Evolutionary conservation across 192 early-diverging fungal genomes (phyloP), one percentile per base, ranked within the genome.

Genomic region (Coemansia sp.): DNA sequence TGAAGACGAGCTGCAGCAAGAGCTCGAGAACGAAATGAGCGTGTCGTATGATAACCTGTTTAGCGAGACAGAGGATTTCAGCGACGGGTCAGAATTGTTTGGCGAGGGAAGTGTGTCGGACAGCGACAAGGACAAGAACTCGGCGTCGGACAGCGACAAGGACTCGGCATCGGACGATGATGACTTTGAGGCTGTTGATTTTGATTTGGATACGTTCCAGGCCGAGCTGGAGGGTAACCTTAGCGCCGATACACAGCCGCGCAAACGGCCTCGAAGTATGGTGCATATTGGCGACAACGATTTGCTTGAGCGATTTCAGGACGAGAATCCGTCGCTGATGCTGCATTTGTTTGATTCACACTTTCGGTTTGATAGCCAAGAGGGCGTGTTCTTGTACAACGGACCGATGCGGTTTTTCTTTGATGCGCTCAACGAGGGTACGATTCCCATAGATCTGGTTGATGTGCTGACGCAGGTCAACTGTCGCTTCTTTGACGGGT

Each of bases 321-420:
- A 81, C 19, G 81, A 78, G 48, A 71, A 74, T 54, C 84, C 88
- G 5, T 91, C 89, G 2, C 74, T 89, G 35, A 71, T 74, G 27
- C 57, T 91, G 37, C 89, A 89, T 57, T 62, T 91, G 52, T 88
- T 88, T 58, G 78, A 86, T 47, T 87, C 87, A 23, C 88, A 91
- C 75, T 91, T 89, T 66, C 87, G 88, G 54, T 91, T 91, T 71
- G 87, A 88, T 38, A 68, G 71, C 32, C 79, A 81, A 49, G 82
- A 83, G 54, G 82, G 82, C 57, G 77, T 79, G 58, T 83, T 80
- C 57, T 65, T 79, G 20, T 75, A 79, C 69, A 83, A 74, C 61
- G 67, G 69, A 18, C 63, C 79, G 4, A 81, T 76, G 76, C 73
- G 77, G 8, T 83, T 83, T 62, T 83, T 83, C 61, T 80, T 83